Evolutionary conservation across 139 green algal species (phyloP), one percentile per base, ranked within the genome.

Genomic region (Volvox africanus): DNA sequence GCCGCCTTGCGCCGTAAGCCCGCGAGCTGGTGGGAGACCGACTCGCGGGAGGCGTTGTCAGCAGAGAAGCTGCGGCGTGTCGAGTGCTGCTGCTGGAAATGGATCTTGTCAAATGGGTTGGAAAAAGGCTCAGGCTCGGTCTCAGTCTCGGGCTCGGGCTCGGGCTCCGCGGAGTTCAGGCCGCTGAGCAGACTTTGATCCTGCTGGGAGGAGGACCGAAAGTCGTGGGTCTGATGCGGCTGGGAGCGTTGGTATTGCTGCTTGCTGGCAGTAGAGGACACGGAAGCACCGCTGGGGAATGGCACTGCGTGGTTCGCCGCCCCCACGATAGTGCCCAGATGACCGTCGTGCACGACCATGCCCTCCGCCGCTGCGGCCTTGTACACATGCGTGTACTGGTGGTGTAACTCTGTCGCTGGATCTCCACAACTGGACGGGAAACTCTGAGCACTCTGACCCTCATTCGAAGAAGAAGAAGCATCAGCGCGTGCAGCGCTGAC

Each of bases 1-100:
- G 82, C 50, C 0, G 89, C 89, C 61, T 92, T 92, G 30, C 89
- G 89, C 71, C 89, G 21, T 50, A 92, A 78, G 2, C 89, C 89
- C 22, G 85, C 32, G 35, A 92, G 89, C 82, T 92, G 89, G 55
- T 89, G 81, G 28, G 79, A 81, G 33, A 92, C 50, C 11, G n/a
- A 37, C 82, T 92, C 89, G 19, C 89, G 82, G 1, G 78, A 32
- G 0, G 26, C 71, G 30, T n/a, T 75, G 82, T 89, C 79, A 1
- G 71, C 71, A 2, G 33, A 61, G 71, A 89, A 92, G 3, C 61
- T 24, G 0, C 89, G 69, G 12, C 80, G 88, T 24, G 24, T 30
- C 36, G 61, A 26, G 75, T 36, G 19, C 68, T 67, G 62, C 69
- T 2, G 26, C 5, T 17, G 21, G 13, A 18, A 6, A 14, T 55